Evolutionary conservation across 1,284 basidiomycete species (phyloP).

Genomic region (Ganoderma sp.): DNA sequence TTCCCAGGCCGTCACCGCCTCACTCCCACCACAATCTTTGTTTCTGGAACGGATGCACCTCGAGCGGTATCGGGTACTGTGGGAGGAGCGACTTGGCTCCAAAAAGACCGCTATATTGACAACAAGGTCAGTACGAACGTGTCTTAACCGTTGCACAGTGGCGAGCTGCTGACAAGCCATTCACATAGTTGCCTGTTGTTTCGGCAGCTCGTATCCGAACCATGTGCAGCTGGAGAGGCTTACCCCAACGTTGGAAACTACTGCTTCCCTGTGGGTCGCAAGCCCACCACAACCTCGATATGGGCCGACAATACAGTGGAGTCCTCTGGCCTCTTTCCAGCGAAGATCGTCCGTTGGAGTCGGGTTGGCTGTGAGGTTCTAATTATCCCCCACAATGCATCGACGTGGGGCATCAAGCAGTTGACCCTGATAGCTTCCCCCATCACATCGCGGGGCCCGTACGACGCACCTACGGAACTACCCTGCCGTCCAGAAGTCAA

Average conservation of each 20-base stretch:
- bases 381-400: neutral
- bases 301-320: neutral
- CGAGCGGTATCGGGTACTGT: neutral
- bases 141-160: neutral
- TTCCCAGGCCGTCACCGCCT: conserved; percentile 32
- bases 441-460: neutral
- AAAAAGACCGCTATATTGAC: neutral
- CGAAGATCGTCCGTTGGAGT: conserved; percentile 6
- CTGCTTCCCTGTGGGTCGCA: neutral
- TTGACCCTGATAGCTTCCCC: neutral
- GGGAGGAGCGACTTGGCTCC: neutral
- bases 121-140: neutral
- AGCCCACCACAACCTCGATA: neutral
- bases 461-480: neutral
- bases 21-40: conserved; percentile 23
- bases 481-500: conserved; percentile 4
- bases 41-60: neutral
- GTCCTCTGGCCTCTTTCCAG: neutral
- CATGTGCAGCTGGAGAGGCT: conserved; percentile 1
- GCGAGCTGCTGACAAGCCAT: neutral
- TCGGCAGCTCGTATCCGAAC: neutral
- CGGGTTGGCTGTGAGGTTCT: neutral
- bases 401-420: neutral
- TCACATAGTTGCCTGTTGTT: neutral
- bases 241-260: neutral